Conservation (phyloP, 805 yeast genomes). For the Lipomyces spencermartinsiae region DNA sequence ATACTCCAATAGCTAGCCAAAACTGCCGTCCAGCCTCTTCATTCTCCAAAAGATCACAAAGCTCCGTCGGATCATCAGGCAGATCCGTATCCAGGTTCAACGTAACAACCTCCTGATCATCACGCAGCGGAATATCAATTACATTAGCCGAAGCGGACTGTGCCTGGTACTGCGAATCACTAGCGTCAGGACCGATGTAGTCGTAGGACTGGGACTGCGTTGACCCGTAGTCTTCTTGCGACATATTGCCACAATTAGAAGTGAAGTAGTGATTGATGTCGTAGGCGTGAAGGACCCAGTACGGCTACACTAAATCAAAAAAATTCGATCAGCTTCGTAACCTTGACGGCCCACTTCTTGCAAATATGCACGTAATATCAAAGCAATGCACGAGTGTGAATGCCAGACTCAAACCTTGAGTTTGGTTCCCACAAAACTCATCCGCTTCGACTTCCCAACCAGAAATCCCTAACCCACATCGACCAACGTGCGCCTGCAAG, state of each 20-base stretch:
- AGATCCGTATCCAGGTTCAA: slow-evolving; percentile 80
- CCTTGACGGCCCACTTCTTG: neutral
- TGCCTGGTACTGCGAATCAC: slow-evolving; percentile 2
- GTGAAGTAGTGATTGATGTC: neutral
- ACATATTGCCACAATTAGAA: neutral
- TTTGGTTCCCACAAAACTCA: neutral
- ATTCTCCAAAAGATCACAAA: slow-evolving; percentile 75
- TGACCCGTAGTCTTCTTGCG: neutral
- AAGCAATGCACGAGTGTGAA: neutral
- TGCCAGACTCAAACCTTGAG: neutral
- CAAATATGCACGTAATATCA: neutral
- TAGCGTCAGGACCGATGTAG: slow-evolving; percentile 9
- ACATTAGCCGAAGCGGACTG: slow-evolving; percentile 40
- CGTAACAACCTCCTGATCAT: slow-evolving; percentile 82
- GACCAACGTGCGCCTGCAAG: no score
- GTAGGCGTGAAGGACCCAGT: neutral
- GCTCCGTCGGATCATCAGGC: slow-evolving; percentile 88
- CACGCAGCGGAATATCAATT: slow-evolving; percentile 75
- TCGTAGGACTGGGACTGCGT: slow-evolving; percentile 17
- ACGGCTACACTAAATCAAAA: neutral
- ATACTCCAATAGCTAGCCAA: slow-evolving; percentile 79
- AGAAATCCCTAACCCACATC: neutral
- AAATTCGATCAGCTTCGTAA: neutral
- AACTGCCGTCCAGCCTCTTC: slow-evolving; percentile 77
- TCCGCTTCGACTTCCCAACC: neutral